Base-by-base conservation (phyloP, 257 asterid genomes). In the Orobanche coerulescens region DNA sequence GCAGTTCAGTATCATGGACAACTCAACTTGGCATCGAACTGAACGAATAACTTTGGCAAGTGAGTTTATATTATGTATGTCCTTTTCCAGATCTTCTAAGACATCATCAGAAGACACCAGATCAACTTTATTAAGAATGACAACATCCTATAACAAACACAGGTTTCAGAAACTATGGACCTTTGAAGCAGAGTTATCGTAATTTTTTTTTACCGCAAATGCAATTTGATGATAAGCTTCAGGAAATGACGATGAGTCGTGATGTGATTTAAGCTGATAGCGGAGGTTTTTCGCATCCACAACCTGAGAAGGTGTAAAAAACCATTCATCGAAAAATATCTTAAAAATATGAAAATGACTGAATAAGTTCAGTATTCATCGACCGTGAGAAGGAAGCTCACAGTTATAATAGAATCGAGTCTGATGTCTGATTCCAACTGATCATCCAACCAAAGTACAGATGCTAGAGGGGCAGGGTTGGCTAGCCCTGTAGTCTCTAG, bases 371-470 rank as follows among this genome's bases (percentile, higher is more conserved):
- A 25, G 50, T 44, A 48, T 53, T 49, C 55, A 52, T 65, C 46
- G 30, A 64, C 59, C 67, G 46, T 23, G 63, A 50, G 53, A 67
- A 64, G 47, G 51, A 70, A 74, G 49, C 95, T 78, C 76, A 92
- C 98, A 4, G 98, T 92, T 69, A 92, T 83, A 59, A 92, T 84
- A 11, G 94, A 92, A 75, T 92, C 96, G 46, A 92, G 96, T 69
- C 83, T 78, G 48, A 88, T 89, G 65, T 75, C 86, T 65, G 98
- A 82, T 66, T 92, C 96, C 71, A 88, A 79, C 75, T 88, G 96
- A 76, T 92, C 96, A 78, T 92, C 98, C 83, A 92, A 79, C 98
- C 98, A 92, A 68, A 92, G 96, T 72, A 92, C 87, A 24, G 98
- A 92, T 70, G 96, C 96, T 58, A 92, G 88, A 61, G 98, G 96